A percentile compares a stretch with the other conserved stretches of the same genome.
phyloP scores from a whole-genome alignment of 768 basidiomycete species.

The Auricularia sp. region DNA sequence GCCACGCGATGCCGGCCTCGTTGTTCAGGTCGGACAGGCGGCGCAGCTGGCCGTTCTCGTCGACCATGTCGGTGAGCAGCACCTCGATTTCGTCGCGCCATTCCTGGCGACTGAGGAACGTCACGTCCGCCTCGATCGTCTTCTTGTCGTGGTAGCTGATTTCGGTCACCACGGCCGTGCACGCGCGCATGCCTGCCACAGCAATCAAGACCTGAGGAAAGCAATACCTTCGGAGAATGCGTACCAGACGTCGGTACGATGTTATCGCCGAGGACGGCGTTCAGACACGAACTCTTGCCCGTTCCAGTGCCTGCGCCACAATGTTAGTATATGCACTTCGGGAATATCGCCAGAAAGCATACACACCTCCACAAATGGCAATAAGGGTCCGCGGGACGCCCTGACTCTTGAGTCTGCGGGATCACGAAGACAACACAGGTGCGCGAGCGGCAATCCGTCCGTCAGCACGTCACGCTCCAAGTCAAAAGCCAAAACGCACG shows the following conservation, averaged over 20 bases:
- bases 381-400: slow-evolving; percentile 47
- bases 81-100: slow-evolving; percentile 48
- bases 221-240: slow-evolving; percentile 32
- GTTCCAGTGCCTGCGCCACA: slow-evolving; percentile 40
- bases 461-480: neutral
- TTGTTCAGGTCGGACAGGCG: slow-evolving; percentile 44
- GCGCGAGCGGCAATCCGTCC: neutral
- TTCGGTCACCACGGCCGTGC: slow-evolving; percentile 57
- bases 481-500: slow-evolving; percentile 21
- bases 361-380: slow-evolving; percentile 52
- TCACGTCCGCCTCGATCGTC: slow-evolving; percentile 49
- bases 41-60: slow-evolving; percentile 46
- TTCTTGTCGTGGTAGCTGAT: slow-evolving; percentile 43
- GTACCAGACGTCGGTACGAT: slow-evolving; percentile 59
- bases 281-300: slow-evolving; percentile 51
- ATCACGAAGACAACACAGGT: neutral
- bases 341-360: too few species aligned
- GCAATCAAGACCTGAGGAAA: neutral
- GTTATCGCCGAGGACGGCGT: slow-evolving; percentile 55
- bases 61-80: slow-evolving; percentile 47
- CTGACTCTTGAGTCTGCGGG: slow-evolving; percentile 35
- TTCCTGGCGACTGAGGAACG: slow-evolving; percentile 44
- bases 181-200: slow-evolving; percentile 29
- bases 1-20: slow-evolving; percentile 53
- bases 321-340: neutral